These are phyloP conservation scores for Malus sylvestris DNA, from an alignment of 306 rosid genomes.

Conservation along the genomic window DNA sequence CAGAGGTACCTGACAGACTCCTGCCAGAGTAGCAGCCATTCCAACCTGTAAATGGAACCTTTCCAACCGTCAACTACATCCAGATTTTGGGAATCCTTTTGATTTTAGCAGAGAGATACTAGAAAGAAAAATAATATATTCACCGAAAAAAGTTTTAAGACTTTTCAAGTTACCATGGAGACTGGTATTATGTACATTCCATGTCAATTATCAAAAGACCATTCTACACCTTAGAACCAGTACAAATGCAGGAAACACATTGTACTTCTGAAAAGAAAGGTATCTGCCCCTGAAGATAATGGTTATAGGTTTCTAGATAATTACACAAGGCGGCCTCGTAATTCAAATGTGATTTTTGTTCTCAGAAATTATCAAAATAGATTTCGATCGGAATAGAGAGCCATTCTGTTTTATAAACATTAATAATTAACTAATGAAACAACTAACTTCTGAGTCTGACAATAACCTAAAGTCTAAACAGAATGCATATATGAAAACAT, in stretches of 20 bases:
- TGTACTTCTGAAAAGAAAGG: constrained; percentile 8
- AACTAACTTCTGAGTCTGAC: no score
- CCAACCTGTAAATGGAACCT: constrained; percentile 74
- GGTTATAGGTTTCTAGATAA: constrained; percentile 4
- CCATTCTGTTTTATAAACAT: no score
- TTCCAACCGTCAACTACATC: constrained; percentile 16
- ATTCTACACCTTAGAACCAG: not conserved
- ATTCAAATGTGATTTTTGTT: constrained; percentile 21
- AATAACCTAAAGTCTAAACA: no score
- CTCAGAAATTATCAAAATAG: constrained; percentile 5
- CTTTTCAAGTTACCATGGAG: not conserved
- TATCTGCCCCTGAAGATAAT: constrained; percentile 5
- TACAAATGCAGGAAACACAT: not conserved
- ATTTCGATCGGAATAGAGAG: not conserved
- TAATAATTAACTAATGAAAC: no score
- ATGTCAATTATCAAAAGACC: not conserved
- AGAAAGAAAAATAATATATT: not conserved
- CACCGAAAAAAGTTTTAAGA: not conserved
- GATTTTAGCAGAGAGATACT: not conserved
- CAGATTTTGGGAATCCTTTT: not conserved
- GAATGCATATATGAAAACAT: not conserved
- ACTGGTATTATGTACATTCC: not conserved
- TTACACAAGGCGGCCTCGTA: not conserved
- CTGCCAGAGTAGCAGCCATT: constrained; percentile 97
- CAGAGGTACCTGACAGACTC: constrained; percentile 96